Evolutionary conservation across 108 stramenopile species (phyloP).

Genomic region (Conticribra guillardii): DNA sequence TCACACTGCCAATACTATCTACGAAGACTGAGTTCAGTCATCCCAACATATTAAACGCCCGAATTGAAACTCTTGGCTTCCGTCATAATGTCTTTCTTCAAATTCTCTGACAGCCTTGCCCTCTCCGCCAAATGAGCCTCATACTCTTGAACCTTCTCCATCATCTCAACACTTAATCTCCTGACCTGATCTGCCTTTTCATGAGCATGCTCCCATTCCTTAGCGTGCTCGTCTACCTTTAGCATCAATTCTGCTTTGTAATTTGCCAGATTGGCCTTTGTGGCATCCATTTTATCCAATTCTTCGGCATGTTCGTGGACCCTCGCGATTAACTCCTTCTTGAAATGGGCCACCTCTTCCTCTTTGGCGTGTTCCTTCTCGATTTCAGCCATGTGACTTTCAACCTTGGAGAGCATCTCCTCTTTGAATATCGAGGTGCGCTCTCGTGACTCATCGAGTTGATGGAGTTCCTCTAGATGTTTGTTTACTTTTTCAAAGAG

Average conservation of each 20-base stretch:
- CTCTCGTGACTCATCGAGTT: slow-evolving; percentile 32
- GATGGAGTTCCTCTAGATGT: slow-evolving; percentile 36
- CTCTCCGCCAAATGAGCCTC: slow-evolving; percentile 39
- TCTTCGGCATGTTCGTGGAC: slow-evolving; percentile 50
- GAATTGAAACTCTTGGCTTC: slow-evolving; percentile 17
- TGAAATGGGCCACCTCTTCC: slow-evolving; percentile 48
- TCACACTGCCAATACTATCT: no score
- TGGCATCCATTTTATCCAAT: slow-evolving; percentile 47
- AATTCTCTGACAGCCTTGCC: slow-evolving; percentile 23
- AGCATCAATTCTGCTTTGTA: slow-evolving; percentile 51
- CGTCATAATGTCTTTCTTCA: slow-evolving; percentile 41
- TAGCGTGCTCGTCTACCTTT: slow-evolving; percentile 45
- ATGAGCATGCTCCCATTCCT: slow-evolving; percentile 36
- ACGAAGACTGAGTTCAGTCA: no score
- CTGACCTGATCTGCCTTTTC: slow-evolving; percentile 43
- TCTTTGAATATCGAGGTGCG: slow-evolving; percentile 43
- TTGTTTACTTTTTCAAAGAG: slow-evolving; percentile 36
- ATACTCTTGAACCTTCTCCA: slow-evolving; percentile 28
- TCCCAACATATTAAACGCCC: not conserved
- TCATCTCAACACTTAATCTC: slow-evolving; percentile 39
- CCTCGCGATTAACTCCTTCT: slow-evolving; percentile 46
- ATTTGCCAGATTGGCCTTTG: slow-evolving; percentile 31
- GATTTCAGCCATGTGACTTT: slow-evolving; percentile 38
- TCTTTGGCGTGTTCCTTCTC: slow-evolving; percentile 47
- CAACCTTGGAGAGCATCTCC: slow-evolving; percentile 43